phyloP scores from a whole-genome alignment of 345 rosid species.

The Salix udensis region DNA sequence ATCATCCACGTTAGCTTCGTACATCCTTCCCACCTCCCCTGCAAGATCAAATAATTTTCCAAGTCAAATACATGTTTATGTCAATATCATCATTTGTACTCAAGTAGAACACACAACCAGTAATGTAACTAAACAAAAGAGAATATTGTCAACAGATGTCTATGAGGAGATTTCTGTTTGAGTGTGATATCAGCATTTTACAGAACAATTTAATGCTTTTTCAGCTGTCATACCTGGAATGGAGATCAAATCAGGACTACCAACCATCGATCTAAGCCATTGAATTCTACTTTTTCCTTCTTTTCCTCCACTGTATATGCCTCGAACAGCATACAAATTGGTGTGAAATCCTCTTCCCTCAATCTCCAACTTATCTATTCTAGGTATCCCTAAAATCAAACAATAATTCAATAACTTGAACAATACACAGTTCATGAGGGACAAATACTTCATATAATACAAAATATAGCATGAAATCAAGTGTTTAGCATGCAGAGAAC shows the following conservation, averaged over 20 bases:
- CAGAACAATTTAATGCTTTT: neutral
- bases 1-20: conserved; percentile 98
- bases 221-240: conserved; percentile 57
- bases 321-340: conserved; percentile 78
- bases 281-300: conserved; percentile 97
- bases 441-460: neutral
- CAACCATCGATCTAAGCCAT: conserved; percentile 96
- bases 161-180: neutral
- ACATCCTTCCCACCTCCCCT: conserved; percentile 94
- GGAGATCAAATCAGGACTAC: conserved; percentile 95
- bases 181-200: neutral
- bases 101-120: neutral
- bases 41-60: conserved; percentile 28
- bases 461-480: neutral
- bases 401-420: neutral
- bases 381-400: conserved; percentile 60
- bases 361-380: conserved; percentile 84
- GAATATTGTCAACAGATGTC: neutral
- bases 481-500: conserved; percentile 2
- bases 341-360: conserved; percentile 95
- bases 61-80: neutral
- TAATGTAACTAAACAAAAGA: neutral
- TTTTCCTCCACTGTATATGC: conserved; percentile 86
- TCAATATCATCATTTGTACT: neutral
- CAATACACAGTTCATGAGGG: neutral